Percentiles rank a stretch among this genome's conserved stretches.
Conservation (phyloP, 192 early-diverging fungal species). For the Umbelopsis sp. region DNA sequence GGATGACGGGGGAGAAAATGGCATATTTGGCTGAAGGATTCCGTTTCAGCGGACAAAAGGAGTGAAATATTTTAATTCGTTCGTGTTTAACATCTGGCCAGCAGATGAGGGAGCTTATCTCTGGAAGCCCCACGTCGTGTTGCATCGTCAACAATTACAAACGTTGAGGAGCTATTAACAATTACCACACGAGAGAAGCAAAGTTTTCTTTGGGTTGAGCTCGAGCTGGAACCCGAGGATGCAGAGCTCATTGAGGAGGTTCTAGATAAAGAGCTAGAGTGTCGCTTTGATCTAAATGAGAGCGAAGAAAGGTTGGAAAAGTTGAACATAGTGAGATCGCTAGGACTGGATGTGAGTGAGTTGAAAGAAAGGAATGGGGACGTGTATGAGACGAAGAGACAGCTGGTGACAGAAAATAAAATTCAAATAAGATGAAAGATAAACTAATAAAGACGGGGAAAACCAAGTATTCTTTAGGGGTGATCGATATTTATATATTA, state of each 20-base stretch:
- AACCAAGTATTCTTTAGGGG: too few species aligned
- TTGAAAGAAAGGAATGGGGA: constrained; percentile 17
- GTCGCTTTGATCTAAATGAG: constrained; percentile 5
- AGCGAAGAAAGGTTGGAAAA: neutral
- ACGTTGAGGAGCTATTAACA: constrained; percentile 21
- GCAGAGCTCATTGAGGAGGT: neutral
- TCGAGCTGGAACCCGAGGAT: neutral
- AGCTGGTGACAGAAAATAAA: neutral
- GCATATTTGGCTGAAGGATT: neutral
- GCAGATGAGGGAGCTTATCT: constrained; percentile 1
- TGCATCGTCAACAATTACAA: constrained; percentile 15
- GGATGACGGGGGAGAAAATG: too few species aligned
- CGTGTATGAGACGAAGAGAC: neutral
- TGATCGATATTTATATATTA: too few species aligned
- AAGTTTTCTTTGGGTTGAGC: constrained; percentile 16
- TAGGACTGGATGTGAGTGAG: neutral
- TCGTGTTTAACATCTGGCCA: neutral
- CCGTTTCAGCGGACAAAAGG: neutral
- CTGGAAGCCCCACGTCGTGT: neutral
- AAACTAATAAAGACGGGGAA: neutral
- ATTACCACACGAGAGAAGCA: constrained; percentile 25
- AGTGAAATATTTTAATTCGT: neutral
- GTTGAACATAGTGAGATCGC: neutral
- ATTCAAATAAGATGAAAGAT: neutral
- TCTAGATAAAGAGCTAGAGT: neutral